Conservation (phyloP, 2,329 filamentous ascomycete species). For the Arachnomyces sp. region DNA sequence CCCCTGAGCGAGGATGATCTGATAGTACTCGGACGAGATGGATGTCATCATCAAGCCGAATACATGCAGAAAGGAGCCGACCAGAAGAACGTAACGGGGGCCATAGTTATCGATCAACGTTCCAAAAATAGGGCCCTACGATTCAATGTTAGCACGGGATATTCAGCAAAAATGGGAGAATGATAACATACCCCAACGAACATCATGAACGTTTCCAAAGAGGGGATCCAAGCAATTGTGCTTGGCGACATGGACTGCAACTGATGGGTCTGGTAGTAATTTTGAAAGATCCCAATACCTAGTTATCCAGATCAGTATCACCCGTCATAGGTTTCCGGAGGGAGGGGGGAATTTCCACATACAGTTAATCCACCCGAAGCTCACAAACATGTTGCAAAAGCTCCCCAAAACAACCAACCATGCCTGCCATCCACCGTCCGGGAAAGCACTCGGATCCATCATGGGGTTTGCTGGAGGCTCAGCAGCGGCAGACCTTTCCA, state of each 20-base stretch:
- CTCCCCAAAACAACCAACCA: conserved; percentile 42
- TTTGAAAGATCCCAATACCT: conserved; percentile 48
- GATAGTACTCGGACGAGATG: conserved; percentile 47
- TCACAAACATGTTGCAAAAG: conserved; percentile 40
- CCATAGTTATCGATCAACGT: conserved; percentile 57
- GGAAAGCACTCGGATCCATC: conserved; percentile 10
- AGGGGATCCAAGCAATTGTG: conserved; percentile 55
- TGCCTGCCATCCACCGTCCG: conserved; percentile 25
- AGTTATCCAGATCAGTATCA: conserved; percentile 5
- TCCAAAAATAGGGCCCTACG: conserved; percentile 54
- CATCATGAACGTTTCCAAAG: conserved; percentile 49
- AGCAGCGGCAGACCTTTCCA: background rate
- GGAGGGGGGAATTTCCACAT: conserved; percentile 17
- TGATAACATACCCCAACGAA: conserved; percentile 36
- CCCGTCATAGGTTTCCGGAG: conserved; percentile 8
- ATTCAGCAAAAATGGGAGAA: background rate
- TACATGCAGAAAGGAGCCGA: conserved; percentile 47
- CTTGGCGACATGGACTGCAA: conserved; percentile 44
- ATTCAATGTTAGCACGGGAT: conserved; percentile 20
- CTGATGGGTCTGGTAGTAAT: conserved; percentile 47
- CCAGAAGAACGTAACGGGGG: conserved; percentile 45
- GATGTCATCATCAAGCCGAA: conserved; percentile 53
- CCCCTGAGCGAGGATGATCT: conserved; percentile 48
- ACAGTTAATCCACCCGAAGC: conserved; percentile 46
- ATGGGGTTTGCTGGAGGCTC: conserved; percentile 2